Percentiles rank a stretch among this genome's conserved stretches.
These are phyloP conservation scores for Pelargonium cotyledonis DNA, from an alignment of 441 rosid species.

Conservation along the genomic window DNA sequence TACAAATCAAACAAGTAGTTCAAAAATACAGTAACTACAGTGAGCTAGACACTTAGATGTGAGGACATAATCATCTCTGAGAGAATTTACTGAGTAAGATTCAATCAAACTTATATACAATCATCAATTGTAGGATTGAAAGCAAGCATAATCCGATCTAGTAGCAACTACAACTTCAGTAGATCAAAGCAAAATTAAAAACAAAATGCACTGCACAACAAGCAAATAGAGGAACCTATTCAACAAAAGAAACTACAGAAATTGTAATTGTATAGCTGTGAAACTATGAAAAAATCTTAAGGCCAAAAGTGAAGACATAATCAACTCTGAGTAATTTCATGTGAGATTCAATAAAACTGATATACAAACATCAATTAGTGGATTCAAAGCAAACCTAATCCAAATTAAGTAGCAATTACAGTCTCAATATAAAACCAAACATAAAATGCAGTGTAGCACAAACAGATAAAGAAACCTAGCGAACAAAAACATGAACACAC, in stretches of 20 bases:
- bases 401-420: too few relatives aligned
- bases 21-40: background rate
- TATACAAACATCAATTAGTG: too few relatives aligned
- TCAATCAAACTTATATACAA: background rate
- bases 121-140: background rate
- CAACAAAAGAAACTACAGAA: background rate
- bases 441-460: too few relatives aligned
- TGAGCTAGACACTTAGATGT: background rate
- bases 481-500: too few relatives aligned
- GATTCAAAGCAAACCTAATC: too few relatives aligned
- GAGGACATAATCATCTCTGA: too few relatives aligned
- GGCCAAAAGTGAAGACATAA: background rate
- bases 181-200: background rate
- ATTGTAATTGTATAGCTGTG: background rate
- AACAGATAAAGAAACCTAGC: too few relatives aligned
- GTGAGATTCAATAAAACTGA: too few relatives aligned
- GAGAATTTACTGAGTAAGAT: background rate
- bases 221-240: too few relatives aligned
- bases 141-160: background rate
- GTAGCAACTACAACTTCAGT: background rate
- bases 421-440: too few relatives aligned
- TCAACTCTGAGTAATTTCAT: too few relatives aligned
- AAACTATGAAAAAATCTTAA: background rate
- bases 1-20: background rate
- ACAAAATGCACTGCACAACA: background rate